A percentile compares a stretch with the other conserved stretches of the same genome.
These are phyloP conservation scores for Logfia minima DNA, from an alignment of 129 eudicot genomes.

Conservation along the genomic window DNA sequence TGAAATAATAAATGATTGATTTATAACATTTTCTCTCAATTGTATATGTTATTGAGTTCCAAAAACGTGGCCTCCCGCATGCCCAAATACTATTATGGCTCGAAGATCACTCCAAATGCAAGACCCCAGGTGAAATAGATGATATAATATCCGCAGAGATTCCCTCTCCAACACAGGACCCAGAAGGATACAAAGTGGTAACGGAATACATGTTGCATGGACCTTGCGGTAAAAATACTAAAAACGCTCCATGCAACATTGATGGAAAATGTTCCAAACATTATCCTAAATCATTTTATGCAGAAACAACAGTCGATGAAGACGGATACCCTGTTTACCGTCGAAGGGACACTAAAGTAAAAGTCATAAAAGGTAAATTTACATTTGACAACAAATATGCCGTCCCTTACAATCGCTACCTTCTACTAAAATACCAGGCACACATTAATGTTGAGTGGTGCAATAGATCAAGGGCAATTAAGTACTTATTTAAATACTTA, in stretches of 20 bases:
- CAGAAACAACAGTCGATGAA: not conserved
- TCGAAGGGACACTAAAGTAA: not conserved
- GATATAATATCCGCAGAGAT: not conserved
- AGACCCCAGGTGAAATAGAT: not conserved
- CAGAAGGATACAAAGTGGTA: not conserved
- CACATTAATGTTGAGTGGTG: slow-evolving; percentile 1
- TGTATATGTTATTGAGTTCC: not conserved
- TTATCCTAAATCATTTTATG: not conserved
- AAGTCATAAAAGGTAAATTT: not conserved
- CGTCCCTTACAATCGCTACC: too few relatives aligned
- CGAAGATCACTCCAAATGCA: not conserved
- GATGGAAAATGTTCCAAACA: not conserved
- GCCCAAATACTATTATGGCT: not conserved
- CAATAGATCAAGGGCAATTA: not conserved
- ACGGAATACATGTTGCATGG: not conserved
- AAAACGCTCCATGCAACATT: not conserved
- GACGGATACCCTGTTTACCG: not conserved
- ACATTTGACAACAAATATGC: not conserved
- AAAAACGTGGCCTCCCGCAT: not conserved
- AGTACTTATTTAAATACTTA: not conserved
- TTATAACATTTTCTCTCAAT: too few relatives aligned
- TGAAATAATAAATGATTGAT: too few relatives aligned
- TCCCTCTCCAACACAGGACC: not conserved
- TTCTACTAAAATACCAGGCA: not conserved
- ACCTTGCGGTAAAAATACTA: not conserved